These are phyloP conservation scores for Tetrahymena malaccensis DNA, from an alignment of 73 alveolate genomes.

Conservation along the genomic window DNA sequence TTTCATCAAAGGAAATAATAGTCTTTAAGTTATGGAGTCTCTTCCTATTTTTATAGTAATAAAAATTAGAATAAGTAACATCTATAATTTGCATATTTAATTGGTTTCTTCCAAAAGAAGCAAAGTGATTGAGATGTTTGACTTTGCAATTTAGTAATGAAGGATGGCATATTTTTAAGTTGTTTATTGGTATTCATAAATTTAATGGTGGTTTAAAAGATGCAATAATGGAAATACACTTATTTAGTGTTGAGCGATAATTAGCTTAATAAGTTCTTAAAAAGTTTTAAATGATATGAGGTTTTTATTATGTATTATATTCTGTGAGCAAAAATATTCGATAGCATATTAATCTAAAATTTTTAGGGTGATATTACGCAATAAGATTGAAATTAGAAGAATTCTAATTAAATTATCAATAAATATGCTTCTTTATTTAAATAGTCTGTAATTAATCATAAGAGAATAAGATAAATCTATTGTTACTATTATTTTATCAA, in stretches of 20 bases:
- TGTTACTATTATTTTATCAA: neutral
- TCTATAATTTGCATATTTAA: neutral
- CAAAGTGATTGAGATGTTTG: neutral
- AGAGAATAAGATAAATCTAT: neutral
- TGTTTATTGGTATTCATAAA: neutral
- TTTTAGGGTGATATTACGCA: neutral
- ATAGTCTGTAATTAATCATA: neutral
- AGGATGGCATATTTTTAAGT: neutral
- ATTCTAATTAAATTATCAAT: neutral
- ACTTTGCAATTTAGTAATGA: neutral
- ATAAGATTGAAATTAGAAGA: neutral
- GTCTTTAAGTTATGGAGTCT: neutral
- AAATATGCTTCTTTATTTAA: neutral
- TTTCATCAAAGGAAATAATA: conserved; percentile 4
- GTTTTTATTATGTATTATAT: neutral
- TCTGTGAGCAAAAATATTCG: neutral
- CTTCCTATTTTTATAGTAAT: neutral
- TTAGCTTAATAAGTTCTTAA: neutral
- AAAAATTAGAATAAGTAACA: neutral
- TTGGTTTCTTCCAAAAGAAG: neutral
- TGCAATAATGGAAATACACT: neutral
- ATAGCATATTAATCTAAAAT: neutral
- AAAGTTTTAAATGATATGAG: neutral
- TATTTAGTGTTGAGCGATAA: neutral
- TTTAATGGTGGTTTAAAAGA: neutral